These are phyloP conservation scores for Plectranthus barbatus DNA, from an alignment of 257 asterid genomes.

Conservation along the genomic window DNA sequence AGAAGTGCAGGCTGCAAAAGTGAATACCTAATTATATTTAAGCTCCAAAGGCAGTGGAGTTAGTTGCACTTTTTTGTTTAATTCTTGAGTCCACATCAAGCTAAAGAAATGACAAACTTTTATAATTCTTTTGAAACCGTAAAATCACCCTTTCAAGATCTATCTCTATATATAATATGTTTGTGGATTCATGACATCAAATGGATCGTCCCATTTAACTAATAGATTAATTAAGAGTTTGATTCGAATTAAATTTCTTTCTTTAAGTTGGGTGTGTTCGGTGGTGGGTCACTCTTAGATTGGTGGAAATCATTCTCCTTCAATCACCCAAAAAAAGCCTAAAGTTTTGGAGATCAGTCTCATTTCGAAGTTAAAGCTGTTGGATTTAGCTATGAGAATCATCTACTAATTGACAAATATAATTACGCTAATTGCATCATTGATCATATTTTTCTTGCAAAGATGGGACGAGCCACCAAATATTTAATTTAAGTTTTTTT, in stretches of 20 bases:
- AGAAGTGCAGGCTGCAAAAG: conserved; percentile 15
- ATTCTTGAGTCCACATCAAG: conserved; percentile 22
- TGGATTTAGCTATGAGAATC: too few species aligned
- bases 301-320: conserved; percentile 6
- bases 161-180: background rate
- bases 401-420: too few species aligned
- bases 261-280: conserved; percentile 19
- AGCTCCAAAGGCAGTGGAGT: conserved; percentile 41
- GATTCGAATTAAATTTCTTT: background rate
- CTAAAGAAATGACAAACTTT: conserved; percentile 19
- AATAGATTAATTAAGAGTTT: background rate
- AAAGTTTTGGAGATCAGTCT: conserved; percentile 19
- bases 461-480: background rate
- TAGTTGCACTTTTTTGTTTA: conserved; percentile 16
- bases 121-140: background rate
- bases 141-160: background rate
- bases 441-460: background rate
- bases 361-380: too few species aligned
- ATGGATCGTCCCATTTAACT: background rate
- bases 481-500: background rate
- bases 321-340: conserved; percentile 17
- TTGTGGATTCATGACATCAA: conserved; percentile 25
- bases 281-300: conserved; percentile 22
- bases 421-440: background rate
- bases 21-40: conserved; percentile 24